Base-by-base conservation (phyloP, 2,329 filamentous ascomycete species). In the Albophoma yamanashiensis region DNA sequence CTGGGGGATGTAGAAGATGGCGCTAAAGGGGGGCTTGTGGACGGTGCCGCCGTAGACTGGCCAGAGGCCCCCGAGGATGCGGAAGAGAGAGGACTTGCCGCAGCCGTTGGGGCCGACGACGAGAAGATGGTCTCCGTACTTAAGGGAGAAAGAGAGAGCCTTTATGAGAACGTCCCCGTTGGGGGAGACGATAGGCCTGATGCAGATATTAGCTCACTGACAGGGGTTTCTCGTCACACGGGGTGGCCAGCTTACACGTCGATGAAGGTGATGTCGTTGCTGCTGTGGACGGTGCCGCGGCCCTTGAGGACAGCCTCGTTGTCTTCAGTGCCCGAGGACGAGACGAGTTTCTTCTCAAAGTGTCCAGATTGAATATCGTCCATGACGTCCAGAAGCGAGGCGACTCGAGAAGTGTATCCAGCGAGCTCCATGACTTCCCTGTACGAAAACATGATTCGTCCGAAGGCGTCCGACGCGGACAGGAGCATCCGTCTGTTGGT, bases 1-100 rank as follows among this genome's bases (percentile, higher is more conserved):
- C 70, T 99, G 94, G 0, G 94, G 94, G 64, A 99, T 95, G 76
- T 99, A 99, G 76, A 97, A 99, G 70, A 99, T 97, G 71, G 94
- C 89, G 65, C 90, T 86, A 68, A 93, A 94, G 1, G 89, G 87
- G 1, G 94, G 94, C 73, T 97, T 97, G 68, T 91, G 83, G 25
- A 99, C 94, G 1, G 85, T 91, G 58, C 94, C 94, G 64, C 94
- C 93, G 73, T 99, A 99, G 15, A 97, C 94, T 20, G 94, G 94
- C 94, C 94, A 99, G 3, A 99, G 80, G 0, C 94, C 94, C 62
- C 94, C 94, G 1, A 99, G 83, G 66, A 99, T 99, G 43, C 94
- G 87, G 83, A 99, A 99, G 3, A 99, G 82, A 20, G 89, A 95
- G 0, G 91, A 96, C 74, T 99, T 99, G 50, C 94, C 94, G 73